A percentile compares a stretch with the other conserved stretches of the same genome.
Conservation (phyloP, 352 stramenopile species). For the Phytophthora kernoviae region DNA sequence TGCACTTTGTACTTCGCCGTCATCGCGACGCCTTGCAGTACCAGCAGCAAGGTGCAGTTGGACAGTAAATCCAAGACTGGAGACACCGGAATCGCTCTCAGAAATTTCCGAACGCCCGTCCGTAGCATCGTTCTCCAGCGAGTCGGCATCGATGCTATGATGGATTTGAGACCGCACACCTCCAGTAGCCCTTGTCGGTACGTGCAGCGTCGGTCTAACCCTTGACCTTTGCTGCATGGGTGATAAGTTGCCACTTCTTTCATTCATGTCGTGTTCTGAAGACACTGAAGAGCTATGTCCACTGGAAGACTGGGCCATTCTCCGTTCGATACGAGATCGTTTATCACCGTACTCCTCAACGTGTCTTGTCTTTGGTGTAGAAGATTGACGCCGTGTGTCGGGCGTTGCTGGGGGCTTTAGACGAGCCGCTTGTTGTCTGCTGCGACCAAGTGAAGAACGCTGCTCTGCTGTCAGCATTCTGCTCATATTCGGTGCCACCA, state of each 20-base stretch:
- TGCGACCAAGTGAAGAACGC: slow-evolving; percentile 17
- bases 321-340: background rate
- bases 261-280: slow-evolving; percentile 16
- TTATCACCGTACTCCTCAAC: background rate
- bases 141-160: background rate
- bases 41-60: slow-evolving; percentile 45
- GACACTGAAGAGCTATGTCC: slow-evolving; percentile 13
- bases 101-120: slow-evolving; percentile 29
- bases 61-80: slow-evolving; percentile 54
- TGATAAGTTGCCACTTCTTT: slow-evolving; percentile 13
- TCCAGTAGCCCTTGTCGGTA: background rate
- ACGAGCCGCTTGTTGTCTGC: slow-evolving; percentile 15
- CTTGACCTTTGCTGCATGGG: background rate
- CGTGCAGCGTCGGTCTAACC: slow-evolving; percentile 1
- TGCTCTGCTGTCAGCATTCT: slow-evolving; percentile 32
- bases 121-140: background rate
- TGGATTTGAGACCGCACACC: background rate
- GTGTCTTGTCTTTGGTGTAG: background rate
- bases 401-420: slow-evolving; percentile 1
- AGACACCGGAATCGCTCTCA: slow-evolving; percentile 43
- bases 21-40: slow-evolving; percentile 19
- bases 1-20: slow-evolving; percentile 4
- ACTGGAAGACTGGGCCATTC: slow-evolving; percentile 2
- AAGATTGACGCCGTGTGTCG: slow-evolving; percentile 5
- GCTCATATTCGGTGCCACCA: slow-evolving; percentile 39